Base-by-base conservation (phyloP, 495 filamentous ascomycete species). In the Bombardia bombarda region DNA sequence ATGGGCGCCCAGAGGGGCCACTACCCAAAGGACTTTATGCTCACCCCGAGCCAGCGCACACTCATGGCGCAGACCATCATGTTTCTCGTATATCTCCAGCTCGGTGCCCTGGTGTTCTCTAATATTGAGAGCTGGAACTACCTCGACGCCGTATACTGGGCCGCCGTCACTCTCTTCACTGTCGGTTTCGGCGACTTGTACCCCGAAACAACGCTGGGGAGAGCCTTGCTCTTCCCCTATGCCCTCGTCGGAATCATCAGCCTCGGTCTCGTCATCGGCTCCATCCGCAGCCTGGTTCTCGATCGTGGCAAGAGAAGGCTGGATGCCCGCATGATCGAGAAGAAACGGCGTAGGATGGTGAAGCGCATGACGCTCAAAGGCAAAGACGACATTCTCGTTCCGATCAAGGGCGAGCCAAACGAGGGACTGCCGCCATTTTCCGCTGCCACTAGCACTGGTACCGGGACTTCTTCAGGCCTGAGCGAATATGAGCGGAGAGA, bases 31-130 rank as follows among this genome's bases (percentile, higher is more conserved):
- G 77, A 86, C 38, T 90, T 87, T 58, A 73, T 78, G 31, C 70
- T 89, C 21, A 89, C 82, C 3, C 70, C 71, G 32, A 78, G 76
- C 44, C 86, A 93, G 60, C 73, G 88, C 19, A 92, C 86, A 0
- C 61, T 95, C 24, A 94, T 94, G n/a, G n/a, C n/a, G n/a, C 88
- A 94, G 52, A 94, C 86, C 1, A 90, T 92, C 52, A 62, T 73
- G 20, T 83, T 93, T 57, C 68, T 85, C 34, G 63, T 82, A 7
- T 93, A 92, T 51, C 70, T 94, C 8, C 73, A 88, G 3, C 51
- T 83, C 10, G 87, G 89, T 5, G 78, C 87, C 1, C 63, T 81
- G 13, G 66, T 92, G 1, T 95, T 82, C 54, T 73, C 73, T 7
- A 69, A 69, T 7, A 64, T 93, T 26, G 89, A 95, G 61, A 72